These are phyloP conservation scores for Neoboletus magnificus DNA, from an alignment of 768 basidiomycete genomes.

Conservation along the genomic window DNA sequence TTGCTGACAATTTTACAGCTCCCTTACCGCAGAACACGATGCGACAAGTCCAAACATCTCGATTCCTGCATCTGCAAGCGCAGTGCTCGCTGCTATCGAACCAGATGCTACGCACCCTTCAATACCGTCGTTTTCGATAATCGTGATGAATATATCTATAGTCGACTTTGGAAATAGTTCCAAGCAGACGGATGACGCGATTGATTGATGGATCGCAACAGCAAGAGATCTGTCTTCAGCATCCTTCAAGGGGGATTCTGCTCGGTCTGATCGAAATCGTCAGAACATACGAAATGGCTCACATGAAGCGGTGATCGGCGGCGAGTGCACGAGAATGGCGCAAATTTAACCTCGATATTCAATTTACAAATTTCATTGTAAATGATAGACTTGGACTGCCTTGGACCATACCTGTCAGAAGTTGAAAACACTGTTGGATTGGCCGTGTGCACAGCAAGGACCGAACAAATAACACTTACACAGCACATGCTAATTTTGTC, in stretches of 20 bases:
- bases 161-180: constrained; percentile 93
- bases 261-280: neutral
- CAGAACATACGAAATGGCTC: constrained; percentile 29
- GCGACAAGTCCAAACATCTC: constrained; percentile 87
- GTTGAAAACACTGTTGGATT: constrained; percentile 1
- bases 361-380: constrained; percentile 88
- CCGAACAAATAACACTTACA: constrained; percentile 51
- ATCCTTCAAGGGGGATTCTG: constrained; percentile 54
- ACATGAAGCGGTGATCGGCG: constrained; percentile 86
- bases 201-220: constrained; percentile 79
- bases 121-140: constrained; percentile 92
- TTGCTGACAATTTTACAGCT: neutral
- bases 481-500: constrained; percentile 93
- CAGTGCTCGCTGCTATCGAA: constrained; percentile 82
- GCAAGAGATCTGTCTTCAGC: constrained; percentile 89
- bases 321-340: constrained; percentile 82
- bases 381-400: constrained; percentile 72
- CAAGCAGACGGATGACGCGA: constrained; percentile 79
- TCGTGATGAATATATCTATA: constrained; percentile 85
- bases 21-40: constrained; percentile 72
- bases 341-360: constrained; percentile 95
- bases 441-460: neutral
- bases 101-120: constrained; percentile 87
- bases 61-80: constrained; percentile 90
- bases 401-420: constrained; percentile 67